Evolutionary conservation across 352 stramenopile species (phyloP).

Genomic region (Globisporangium acanthophoron): DNA sequence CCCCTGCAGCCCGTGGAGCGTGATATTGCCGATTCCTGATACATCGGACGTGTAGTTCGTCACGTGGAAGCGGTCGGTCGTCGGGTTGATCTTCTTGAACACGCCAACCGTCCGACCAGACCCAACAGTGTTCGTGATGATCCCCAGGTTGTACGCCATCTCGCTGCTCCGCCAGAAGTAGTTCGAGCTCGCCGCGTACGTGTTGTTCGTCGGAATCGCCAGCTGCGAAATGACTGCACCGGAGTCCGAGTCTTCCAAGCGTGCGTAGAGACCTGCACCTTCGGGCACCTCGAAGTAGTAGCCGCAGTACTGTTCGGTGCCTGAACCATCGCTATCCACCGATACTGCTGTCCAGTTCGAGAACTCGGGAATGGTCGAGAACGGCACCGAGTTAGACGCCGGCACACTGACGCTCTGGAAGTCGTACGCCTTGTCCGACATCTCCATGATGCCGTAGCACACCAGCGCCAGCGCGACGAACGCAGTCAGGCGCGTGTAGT

Average conservation of each 20-base stretch:
- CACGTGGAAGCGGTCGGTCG: slow-evolving; percentile 44
- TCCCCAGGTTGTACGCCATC: slow-evolving; percentile 45
- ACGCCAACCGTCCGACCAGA: slow-evolving; percentile 53
- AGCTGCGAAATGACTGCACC: slow-evolving; percentile 50
- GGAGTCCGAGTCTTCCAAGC: slow-evolving; percentile 19
- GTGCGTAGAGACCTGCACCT: slow-evolving; percentile 41
- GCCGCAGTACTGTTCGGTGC: slow-evolving; percentile 47
- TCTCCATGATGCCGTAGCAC: slow-evolving; percentile 61
- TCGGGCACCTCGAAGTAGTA: slow-evolving; percentile 66
- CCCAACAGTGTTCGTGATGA: slow-evolving; percentile 60
- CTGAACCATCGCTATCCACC: slow-evolving; percentile 1
- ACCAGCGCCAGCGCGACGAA: slow-evolving; percentile 54
- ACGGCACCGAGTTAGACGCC: slow-evolving; percentile 15
- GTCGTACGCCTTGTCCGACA: slow-evolving; percentile 54
- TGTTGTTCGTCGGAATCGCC: slow-evolving; percentile 30
- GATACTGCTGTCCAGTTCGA: slow-evolving; percentile 38
- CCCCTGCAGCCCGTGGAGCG: slow-evolving; percentile 40
- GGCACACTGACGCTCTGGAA: slow-evolving; percentile 42
- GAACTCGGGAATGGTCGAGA: slow-evolving; percentile 17
- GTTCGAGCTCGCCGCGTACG: slow-evolving; percentile 41
- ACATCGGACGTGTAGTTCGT: slow-evolving; percentile 26
- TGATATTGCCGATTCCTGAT: slow-evolving; percentile 36
- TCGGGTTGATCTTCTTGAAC: slow-evolving; percentile 51
- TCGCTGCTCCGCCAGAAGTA: slow-evolving; percentile 71
- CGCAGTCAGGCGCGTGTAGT: slow-evolving; percentile 78